Base-by-base conservation (phyloP, 1,284 basidiomycete species). In the Moesziomyces parantarcticus region DNA sequence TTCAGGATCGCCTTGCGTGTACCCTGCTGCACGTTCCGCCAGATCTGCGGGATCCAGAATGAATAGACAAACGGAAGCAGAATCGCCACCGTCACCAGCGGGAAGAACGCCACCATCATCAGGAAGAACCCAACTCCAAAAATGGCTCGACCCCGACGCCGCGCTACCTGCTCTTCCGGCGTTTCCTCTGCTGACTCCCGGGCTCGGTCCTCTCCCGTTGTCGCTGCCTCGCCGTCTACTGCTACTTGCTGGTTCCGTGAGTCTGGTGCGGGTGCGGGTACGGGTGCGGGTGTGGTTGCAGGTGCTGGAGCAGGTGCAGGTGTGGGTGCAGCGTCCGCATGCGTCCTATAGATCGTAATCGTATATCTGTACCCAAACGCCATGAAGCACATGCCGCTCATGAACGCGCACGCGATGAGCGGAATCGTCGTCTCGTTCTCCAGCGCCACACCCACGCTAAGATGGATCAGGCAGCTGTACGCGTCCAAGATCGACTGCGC, bases 21-120 rank as follows among this genome's bases (percentile, higher is more conserved):
- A 6, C 91, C 91, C 21, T 91, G 87, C 23, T 88, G 87, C 7
- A 88, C 88, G 41, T 93, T 92, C 25, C 93, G 87, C 66, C 90
- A 87, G 53, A 95, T 93, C 85, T 95, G 93, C 6, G 92, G 90
- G 2, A 91, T 74, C 93, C 93, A 96, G 70, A 88, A 88, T 2
- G 89, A 90, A 84, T 94, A 92, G 61, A 92, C 87, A 21, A 86
- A 80, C 16, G 87, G 88, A n/a, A 94, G 87, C 75, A 92, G 89
- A 43, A 92, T 26, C 3, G 40, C 23, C 1, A 57, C 26, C 8
- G 53, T 57, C 18, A 68, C 3, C 16, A 61, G 16, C 4, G 64
- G 64, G 36, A 73, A 73, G 47, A 73, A 68, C 6, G 42, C 64
- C 0, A 57, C 36, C 47, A 64, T 48, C 50, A 73, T 26, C 8